Conservation (phyloP, 192 early-diverging fungal species). For the Mortierella antarctica region DNA sequence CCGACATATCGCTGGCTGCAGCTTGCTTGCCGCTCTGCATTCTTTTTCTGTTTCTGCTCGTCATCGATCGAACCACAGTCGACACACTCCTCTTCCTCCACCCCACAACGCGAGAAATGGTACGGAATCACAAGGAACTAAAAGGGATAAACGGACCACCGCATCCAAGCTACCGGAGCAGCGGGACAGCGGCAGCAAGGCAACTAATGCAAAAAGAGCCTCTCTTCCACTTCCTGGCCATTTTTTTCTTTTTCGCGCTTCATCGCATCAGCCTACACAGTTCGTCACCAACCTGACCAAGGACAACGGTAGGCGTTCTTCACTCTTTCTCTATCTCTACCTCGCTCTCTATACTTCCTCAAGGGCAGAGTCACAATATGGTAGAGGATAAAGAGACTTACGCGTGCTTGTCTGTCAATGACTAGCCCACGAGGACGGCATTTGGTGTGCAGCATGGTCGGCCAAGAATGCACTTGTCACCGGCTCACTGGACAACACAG, state of each 20-base stretch:
- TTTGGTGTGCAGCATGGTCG: slow-evolving; percentile 88
- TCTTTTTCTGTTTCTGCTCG: no score
- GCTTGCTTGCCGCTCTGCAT: no score
- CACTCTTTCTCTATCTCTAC: not conserved
- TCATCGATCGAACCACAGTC: no score
- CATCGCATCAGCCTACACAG: slow-evolving; percentile 57
- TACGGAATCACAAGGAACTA: no score
- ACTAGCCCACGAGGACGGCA: slow-evolving; percentile 83
- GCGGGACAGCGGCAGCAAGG: no score
- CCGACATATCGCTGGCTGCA: no score
- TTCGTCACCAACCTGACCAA: slow-evolving; percentile 61
- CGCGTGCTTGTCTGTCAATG: not conserved
- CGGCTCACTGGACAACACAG: slow-evolving; percentile 80
- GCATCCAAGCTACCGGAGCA: no score
- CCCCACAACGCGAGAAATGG: not conserved
- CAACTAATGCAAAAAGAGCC: no score
- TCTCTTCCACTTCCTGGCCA: not conserved
- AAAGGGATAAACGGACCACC: no score
- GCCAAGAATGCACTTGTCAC: slow-evolving; percentile 72
- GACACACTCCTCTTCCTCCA: not conserved
- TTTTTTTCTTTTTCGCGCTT: not conserved
- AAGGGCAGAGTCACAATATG: not conserved
- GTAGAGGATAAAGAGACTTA: not conserved
- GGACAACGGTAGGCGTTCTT: slow-evolving; percentile 48
- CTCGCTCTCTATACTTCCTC: not conserved